phyloP scores from a whole-genome alignment of 2,329 filamentous ascomycete genomes.

The Epicoccum sorghinum region DNA sequence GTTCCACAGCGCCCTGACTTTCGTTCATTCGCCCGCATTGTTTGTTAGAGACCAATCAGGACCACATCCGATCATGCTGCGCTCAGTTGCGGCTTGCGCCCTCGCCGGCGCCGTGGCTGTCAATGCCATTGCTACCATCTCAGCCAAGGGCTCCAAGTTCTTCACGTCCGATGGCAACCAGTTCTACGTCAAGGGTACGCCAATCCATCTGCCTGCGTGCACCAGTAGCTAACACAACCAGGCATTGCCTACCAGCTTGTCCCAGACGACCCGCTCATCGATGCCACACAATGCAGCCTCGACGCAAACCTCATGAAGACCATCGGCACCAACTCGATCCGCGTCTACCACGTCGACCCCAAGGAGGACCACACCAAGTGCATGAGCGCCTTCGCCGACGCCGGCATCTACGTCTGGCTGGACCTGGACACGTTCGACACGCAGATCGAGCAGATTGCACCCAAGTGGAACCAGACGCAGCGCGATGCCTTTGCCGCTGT shows the following conservation, averaged over 20 bases:
- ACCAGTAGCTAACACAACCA: conserved; percentile 40
- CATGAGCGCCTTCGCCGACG: conserved; percentile 79
- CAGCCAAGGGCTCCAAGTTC: conserved; percentile 79
- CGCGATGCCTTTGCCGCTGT: conserved; percentile 71
- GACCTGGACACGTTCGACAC: conserved; percentile 76
- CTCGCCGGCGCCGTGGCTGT: conserved; percentile 43
- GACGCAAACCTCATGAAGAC: conserved; percentile 80
- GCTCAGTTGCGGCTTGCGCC: conserved; percentile 24
- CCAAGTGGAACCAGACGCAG: conserved; percentile 76
- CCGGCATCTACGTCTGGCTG: conserved; percentile 74
- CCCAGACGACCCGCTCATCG: conserved; percentile 75
- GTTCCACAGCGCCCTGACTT: conserved; percentile 4
- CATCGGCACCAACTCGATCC: conserved; percentile 81
- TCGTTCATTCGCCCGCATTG: background rate
- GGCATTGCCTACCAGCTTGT: conserved; percentile 74
- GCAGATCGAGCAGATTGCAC: conserved; percentile 68
- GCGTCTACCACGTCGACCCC: conserved; percentile 86
- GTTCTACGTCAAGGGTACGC: conserved; percentile 80
- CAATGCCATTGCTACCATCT: conserved; percentile 61
- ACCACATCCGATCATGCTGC: conserved; percentile 23
- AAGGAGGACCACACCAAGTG: conserved; percentile 74
- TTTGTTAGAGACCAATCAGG: background rate
- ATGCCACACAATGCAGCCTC: conserved; percentile 75
- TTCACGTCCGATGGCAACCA: conserved; percentile 81
- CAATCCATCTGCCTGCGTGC: background rate